Evolutionary conservation across 305 asterid species (phyloP).

Genomic region (Petunia hybrid): DNA sequence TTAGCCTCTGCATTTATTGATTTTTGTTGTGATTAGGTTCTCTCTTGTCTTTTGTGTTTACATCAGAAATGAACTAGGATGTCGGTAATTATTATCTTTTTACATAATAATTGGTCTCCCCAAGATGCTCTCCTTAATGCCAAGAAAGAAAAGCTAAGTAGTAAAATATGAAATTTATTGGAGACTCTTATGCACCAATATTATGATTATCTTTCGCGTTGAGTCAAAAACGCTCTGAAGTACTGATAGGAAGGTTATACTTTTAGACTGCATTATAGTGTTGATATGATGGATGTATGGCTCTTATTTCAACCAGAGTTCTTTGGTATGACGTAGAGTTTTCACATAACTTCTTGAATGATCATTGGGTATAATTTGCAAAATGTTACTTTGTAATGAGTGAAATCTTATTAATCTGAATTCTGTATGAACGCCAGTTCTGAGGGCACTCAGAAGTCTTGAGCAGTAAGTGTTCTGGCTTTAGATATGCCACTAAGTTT

Average conservation of each 20-base stretch:
- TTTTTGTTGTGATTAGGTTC: background rate
- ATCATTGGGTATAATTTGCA: background rate
- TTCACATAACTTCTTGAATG: background rate
- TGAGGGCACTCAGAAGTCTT: background rate
- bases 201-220: too few species aligned
- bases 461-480: conserved; percentile 1
- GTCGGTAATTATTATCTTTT: background rate
- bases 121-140: background rate
- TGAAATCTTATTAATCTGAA: background rate
- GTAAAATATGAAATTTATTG: background rate
- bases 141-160: background rate
- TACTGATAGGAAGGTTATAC: background rate
- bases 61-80: background rate
- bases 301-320: background rate
- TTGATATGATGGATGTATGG: background rate
- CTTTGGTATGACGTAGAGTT: background rate
- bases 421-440: background rate
- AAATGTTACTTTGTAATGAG: background rate
- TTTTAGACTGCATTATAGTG: background rate
- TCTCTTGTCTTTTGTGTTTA: background rate
- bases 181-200: background rate
- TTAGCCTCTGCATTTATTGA: background rate
- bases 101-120: background rate
- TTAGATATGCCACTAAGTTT: background rate
- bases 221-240: background rate